phyloP scores from a whole-genome alignment of 257 asterid genomes.

The Solanum bukasovii region DNA sequence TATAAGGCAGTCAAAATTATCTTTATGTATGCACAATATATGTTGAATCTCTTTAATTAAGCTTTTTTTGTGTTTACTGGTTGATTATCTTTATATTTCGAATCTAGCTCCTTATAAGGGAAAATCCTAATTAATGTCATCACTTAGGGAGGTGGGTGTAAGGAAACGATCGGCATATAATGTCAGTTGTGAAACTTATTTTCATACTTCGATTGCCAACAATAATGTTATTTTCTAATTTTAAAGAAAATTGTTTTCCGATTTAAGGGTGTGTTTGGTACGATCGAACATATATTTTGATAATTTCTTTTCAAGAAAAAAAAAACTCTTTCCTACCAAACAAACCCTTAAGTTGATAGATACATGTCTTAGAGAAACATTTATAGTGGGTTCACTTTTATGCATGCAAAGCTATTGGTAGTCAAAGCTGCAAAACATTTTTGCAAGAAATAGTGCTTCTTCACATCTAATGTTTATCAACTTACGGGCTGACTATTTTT shows the following conservation, averaged over 20 bases:
- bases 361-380: not conserved
- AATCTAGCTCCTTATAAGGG: not conserved
- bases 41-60: not conserved
- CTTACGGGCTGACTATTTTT: not conserved
- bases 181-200: not conserved
- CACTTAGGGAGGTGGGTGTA: not conserved
- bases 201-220: not conserved
- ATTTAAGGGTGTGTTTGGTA: not conserved
- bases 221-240: not conserved
- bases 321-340: not conserved
- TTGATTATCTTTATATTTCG: not conserved
- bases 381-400: not conserved
- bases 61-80: not conserved
- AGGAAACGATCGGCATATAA: not conserved
- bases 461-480: not conserved
- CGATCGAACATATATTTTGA: not conserved
- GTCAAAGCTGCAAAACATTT: conserved; percentile 1
- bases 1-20: not conserved
- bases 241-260: not conserved
- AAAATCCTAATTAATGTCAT: not conserved
- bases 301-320: not conserved
- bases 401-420: not conserved
- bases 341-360: not conserved
- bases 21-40: not conserved
- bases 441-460: not conserved